Base-by-base conservation (phyloP, 176 grass and related monocot genomes). In the Oryza meyeriana region DNA sequence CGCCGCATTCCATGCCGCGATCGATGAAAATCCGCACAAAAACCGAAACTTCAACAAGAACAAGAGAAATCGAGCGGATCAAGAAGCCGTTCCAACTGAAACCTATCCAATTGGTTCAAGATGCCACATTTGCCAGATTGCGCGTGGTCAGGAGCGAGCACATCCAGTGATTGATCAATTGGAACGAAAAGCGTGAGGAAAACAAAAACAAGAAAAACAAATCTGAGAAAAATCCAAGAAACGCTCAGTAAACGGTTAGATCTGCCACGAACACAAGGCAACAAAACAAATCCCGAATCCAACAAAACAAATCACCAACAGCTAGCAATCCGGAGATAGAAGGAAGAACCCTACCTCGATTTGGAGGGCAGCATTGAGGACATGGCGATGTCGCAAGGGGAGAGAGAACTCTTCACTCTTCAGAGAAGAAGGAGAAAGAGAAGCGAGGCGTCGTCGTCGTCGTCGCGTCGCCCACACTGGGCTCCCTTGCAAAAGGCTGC, bases 291-390 rank as follows among this genome's bases (percentile, higher is more conserved):
- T 62, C 18, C n/a, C 27, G 7, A 73, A 16, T 4, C 10, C 1
- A 48, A 22, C 32, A 26, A 85, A 42, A 39, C 3, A 3, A 32
- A 1, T 1, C 18, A 66, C 11, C 72, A 69, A 85, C 66, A 30
- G 48, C 13, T 0, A 1, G 4, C 52, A 0, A 5, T 20, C 35
- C 45, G 24, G 10, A 57, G 1, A 11, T 18, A 8, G 24, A 61
- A 0, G 29, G 25, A 50, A 17, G 65, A 27, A 32, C 2, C 12
- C 57, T 33, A 93, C 91, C 86, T 94, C 27, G 92, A 81, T 91
- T 71, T 90, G 64, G 82, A 94, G 63, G 88, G 83, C 85, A 91
- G 81, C 92, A 88, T 94, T 78, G 88, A 76, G 67, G 85, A 76
- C 65, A 81, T 64, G 35, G 59, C 29, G 8, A 61, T 6, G 33